Conservation (phyloP, 371 early-diverging fungal genomes). For the Lichtheimia ramosa region DNA sequence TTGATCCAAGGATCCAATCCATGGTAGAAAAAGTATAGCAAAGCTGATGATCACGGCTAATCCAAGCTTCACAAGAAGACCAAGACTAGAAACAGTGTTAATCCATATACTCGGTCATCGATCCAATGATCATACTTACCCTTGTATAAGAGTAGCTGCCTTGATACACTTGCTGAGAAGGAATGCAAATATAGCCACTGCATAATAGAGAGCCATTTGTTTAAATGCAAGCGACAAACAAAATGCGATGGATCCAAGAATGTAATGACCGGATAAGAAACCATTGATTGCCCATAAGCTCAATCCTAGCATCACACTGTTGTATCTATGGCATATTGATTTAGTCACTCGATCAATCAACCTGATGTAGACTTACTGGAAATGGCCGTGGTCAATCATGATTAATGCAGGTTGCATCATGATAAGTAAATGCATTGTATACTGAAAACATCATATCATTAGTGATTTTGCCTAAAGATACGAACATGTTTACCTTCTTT, state of each 20-base stretch:
- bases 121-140: too few species aligned
- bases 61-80: constrained; percentile 75
- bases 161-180: constrained; percentile 76
- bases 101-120: too few species aligned
- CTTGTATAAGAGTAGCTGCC: constrained; percentile 21
- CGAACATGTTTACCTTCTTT: constrained; percentile 23
- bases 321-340: constrained; percentile 60
- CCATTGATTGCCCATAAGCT: constrained; percentile 73
- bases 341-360: neutral
- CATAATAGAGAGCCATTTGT: constrained; percentile 95
- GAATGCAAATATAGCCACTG: constrained; percentile 87
- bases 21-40: constrained; percentile 68
- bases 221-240: constrained; percentile 86
- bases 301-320: constrained; percentile 92
- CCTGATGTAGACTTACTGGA: constrained; percentile 64
- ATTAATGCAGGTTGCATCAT: constrained; percentile 85
- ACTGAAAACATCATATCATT: constrained; percentile 18
- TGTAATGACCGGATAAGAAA: constrained; percentile 58
- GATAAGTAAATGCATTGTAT: constrained; percentile 58
- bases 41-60: constrained; percentile 73
- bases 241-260: constrained; percentile 78
- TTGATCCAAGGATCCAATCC: constrained; percentile 61
- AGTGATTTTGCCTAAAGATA: neutral
- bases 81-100: constrained; percentile 35
- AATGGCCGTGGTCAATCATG: constrained; percentile 94